A percentile compares a stretch with the other conserved stretches of the same genome.
Conservation (phyloP, 208 protist genomes). For the Endotrypanum monterogeii region DNA sequence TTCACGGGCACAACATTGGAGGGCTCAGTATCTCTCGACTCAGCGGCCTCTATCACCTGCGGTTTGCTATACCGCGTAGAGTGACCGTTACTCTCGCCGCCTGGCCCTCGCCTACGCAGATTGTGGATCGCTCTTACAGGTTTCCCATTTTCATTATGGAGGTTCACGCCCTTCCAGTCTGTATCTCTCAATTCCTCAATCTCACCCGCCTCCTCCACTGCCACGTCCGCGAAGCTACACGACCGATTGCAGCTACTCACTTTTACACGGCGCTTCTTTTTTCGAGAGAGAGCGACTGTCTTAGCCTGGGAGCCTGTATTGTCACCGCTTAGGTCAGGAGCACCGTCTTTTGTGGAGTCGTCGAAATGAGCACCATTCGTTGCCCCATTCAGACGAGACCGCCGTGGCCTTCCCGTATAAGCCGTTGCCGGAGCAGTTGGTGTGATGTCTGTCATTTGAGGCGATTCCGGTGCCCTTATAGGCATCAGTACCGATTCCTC, state of each 20-base stretch:
- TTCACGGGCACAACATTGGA: slow-evolving; percentile 5
- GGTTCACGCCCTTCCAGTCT: slow-evolving; percentile 3
- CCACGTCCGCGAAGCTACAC: slow-evolving; percentile 54
- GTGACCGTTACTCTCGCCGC: slow-evolving; percentile 1
- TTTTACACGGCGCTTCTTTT: slow-evolving; percentile 32
- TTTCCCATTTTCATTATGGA: neutral
- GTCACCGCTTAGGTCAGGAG: neutral
- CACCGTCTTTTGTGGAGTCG: neutral
- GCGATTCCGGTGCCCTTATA: neutral
- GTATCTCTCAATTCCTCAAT: slow-evolving; percentile 20
- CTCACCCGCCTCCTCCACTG: slow-evolving; percentile 29
- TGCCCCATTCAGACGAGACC: neutral
- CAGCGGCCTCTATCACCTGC: slow-evolving; percentile 2
- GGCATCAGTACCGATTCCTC: slow-evolving; percentile 19
- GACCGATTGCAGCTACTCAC: slow-evolving; percentile 43
- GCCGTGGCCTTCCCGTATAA: neutral
- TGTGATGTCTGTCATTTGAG: neutral
- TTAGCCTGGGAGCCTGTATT: neutral
- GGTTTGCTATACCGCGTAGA: slow-evolving; percentile 2
- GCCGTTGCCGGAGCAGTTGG: neutral
- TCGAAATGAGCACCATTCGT: slow-evolving; percentile 1
- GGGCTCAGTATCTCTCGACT: slow-evolving; percentile 5
- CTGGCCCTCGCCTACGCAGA: slow-evolving; percentile 16
- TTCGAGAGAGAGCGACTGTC: neutral
- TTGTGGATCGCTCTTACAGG: slow-evolving; percentile 12